A percentile compares a stretch with the other conserved stretches of the same genome.
phyloP scores from a whole-genome alignment of 208 protist genomes.

The Leishmania mexicana region DNA sequence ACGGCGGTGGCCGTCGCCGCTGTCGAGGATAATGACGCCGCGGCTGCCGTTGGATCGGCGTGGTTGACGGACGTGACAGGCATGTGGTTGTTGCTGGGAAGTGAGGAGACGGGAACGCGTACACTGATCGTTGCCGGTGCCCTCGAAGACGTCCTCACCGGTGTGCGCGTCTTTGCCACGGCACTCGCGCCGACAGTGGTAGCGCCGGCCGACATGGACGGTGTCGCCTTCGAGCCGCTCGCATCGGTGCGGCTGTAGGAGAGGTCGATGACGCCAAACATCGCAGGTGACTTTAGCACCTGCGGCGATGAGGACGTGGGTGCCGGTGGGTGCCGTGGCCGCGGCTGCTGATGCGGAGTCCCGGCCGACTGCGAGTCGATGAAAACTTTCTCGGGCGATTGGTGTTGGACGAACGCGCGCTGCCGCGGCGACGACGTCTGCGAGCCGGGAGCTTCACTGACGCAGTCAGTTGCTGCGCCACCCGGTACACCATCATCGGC shows the following conservation, averaged over 20 bases:
- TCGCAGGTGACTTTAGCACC: conserved; percentile 15
- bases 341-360: background rate
- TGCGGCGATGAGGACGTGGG: background rate
- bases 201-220: background rate
- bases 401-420: background rate
- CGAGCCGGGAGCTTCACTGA: background rate
- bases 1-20: background rate
- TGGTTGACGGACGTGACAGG: background rate
- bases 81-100: background rate
- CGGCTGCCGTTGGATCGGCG: conserved; percentile 4
- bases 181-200: background rate
- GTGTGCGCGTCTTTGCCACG: background rate
- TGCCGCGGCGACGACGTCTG: conserved; percentile 13
- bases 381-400: background rate
- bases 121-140: conserved; percentile 6
- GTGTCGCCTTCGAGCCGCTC: background rate
- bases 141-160: background rate
- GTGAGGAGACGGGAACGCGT: background rate
- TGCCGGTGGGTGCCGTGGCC: background rate
- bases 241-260: conserved; percentile 18
- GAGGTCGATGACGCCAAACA: conserved; percentile 38
- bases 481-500: background rate
- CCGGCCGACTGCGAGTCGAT: background rate
- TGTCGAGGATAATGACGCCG: background rate
- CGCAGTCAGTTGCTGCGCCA: background rate